A percentile compares a stretch with the other conserved stretches of the same genome.
Evolutionary conservation across 345 rosid genomes (phyloP).

Genomic region (Salix caprea): DNA sequence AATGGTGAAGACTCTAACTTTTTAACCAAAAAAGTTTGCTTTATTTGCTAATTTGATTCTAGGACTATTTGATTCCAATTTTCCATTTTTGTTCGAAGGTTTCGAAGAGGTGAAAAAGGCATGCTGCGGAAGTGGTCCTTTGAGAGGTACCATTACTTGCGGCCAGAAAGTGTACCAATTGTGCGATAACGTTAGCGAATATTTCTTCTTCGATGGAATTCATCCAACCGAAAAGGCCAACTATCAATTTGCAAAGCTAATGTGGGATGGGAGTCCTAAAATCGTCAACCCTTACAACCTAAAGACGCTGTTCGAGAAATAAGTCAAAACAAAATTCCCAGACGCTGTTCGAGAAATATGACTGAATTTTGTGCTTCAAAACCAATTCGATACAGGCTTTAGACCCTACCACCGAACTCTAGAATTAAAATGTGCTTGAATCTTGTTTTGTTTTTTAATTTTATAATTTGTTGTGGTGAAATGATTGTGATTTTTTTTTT

Average conservation of each 20-base stretch:
- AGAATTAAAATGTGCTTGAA: neutral
- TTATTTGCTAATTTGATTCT: neutral
- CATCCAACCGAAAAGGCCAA: conserved; percentile 33
- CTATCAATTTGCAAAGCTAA: neutral
- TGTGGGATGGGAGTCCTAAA: conserved; percentile 9
- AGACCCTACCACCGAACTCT: neutral
- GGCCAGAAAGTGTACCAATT: conserved; percentile 16
- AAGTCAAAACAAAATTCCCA: neutral
- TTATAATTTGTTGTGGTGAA: too few species aligned
- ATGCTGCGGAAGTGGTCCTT: conserved; percentile 16
- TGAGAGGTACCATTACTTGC: conserved; percentile 2
- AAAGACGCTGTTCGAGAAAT: too few species aligned
- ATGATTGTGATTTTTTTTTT: too few species aligned
- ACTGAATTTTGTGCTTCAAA: neutral
- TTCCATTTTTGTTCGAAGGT: neutral
- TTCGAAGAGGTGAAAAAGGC: conserved; percentile 4
- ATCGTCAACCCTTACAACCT: too few species aligned
- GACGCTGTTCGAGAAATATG: neutral
- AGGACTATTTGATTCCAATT: neutral
- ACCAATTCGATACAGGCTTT: neutral
- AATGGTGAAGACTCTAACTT: conserved; percentile 1
- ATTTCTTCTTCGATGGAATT: conserved; percentile 30
- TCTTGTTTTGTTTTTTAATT: too few species aligned
- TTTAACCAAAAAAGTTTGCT: neutral
- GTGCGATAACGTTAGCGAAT: conserved; percentile 20